phyloP scores from a whole-genome alignment of 2,329 filamentous ascomycete species.

The Penicillium hesseltinei region DNA sequence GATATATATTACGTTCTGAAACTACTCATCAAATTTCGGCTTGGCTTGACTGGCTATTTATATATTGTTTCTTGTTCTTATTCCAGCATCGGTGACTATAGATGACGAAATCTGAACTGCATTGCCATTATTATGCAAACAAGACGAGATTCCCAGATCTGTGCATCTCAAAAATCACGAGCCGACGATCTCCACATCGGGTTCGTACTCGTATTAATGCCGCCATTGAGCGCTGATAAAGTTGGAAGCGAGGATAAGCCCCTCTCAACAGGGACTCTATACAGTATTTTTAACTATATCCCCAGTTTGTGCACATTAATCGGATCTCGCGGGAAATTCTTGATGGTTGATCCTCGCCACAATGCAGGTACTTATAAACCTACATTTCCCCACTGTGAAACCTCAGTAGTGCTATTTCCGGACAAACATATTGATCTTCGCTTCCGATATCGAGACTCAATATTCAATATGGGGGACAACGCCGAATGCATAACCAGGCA shows the following conservation, averaged over 20 bases:
- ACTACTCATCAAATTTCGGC: not conserved
- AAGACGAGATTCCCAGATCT: not conserved
- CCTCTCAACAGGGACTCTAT: not conserved
- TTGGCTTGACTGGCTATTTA: not conserved
- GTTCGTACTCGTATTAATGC: conserved; percentile 3
- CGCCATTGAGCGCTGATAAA: not conserved
- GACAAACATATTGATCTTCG: not conserved
- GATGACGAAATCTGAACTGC: not conserved
- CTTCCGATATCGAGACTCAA: not conserved
- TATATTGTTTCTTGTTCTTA: not conserved
- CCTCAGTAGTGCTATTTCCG: not conserved
- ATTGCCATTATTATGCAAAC: not conserved
- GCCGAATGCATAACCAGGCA: not conserved
- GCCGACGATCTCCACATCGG: not conserved
- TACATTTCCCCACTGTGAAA: not conserved
- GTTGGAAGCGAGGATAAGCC: not conserved
- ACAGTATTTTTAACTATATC: not conserved
- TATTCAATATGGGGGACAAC: not conserved
- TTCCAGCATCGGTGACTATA: not conserved
- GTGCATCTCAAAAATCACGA: not conserved
- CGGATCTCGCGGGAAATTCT: not conserved
- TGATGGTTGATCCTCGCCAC: not conserved
- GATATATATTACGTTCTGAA: not conserved
- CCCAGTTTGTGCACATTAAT: conserved; percentile 18
- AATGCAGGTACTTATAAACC: not conserved